Percentiles rank a stretch among this genome's conserved stretches.
These are phyloP conservation scores for Thermochaetoides thermophila DNA, from an alignment of 495 filamentous ascomycete species.

Conservation along the genomic window DNA sequence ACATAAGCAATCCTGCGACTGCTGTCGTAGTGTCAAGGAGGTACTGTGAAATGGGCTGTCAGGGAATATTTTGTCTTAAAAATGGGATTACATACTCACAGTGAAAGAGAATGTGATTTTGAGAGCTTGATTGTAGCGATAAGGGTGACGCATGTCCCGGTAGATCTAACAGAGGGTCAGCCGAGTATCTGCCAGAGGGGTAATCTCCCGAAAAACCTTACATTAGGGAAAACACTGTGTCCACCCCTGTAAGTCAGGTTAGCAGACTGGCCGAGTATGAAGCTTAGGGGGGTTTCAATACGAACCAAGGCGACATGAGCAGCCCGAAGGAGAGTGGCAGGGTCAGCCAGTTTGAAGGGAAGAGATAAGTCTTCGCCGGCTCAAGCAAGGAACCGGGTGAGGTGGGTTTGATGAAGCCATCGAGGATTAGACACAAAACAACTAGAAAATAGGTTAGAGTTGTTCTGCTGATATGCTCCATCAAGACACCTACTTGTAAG, in stretches of 20 bases:
- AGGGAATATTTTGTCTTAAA: too few relatives aligned
- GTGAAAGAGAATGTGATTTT: constrained; percentile 82
- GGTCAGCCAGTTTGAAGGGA: constrained; percentile 76
- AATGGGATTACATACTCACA: too few relatives aligned
- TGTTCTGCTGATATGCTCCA: too few relatives aligned
- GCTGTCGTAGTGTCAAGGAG: constrained; percentile 68
- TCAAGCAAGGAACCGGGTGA: constrained; percentile 70
- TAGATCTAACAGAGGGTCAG: constrained; percentile 47
- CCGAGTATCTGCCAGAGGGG: neutral
- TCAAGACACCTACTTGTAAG: constrained; percentile 53
- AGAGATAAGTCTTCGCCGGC: constrained; percentile 64
- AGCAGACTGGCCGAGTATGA: neutral
- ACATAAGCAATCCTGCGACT: constrained; percentile 79
- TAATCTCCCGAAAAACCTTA: constrained; percentile 8
- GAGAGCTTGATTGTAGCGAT: constrained; percentile 65
- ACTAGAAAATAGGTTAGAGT: constrained; percentile 37
- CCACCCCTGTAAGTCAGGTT: constrained; percentile 40
- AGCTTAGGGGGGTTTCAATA: neutral
- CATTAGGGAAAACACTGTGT: constrained; percentile 84
- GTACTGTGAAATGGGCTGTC: constrained; percentile 38
- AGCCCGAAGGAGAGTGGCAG: constrained; percentile 89
- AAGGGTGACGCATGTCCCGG: constrained; percentile 89
- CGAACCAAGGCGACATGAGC: constrained; percentile 79
- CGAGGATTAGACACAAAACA: constrained; percentile 61
- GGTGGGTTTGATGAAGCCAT: constrained; percentile 71